Evolutionary conservation across 495 filamentous ascomycete species (phyloP).

Genomic region (Trichoderma erinaceum): DNA sequence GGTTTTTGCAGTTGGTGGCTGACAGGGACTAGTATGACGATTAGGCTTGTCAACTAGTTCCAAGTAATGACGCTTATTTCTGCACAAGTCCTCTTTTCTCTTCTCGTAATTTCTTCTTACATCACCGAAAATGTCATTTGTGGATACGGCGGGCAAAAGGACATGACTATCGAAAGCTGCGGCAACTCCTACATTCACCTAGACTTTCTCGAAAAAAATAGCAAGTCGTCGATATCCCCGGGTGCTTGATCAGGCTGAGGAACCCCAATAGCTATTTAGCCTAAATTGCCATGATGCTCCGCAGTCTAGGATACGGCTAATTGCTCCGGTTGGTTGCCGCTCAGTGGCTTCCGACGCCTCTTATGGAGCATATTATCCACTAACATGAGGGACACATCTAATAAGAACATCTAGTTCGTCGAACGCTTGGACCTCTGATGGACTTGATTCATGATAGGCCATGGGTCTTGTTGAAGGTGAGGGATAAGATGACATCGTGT

Average conservation of each 20-base stretch:
- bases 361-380: conserved; percentile 3
- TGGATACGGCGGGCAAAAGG: conserved; percentile 17
- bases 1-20: neutral
- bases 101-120: conserved; percentile 18
- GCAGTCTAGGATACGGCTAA: conserved; percentile 10
- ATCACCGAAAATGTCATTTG: conserved; percentile 15
- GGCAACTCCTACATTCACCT: conserved; percentile 13
- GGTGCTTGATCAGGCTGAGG: conserved; percentile 2
- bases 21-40: neutral
- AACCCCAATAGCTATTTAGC: neutral
- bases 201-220: neutral
- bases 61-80: neutral
- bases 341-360: neutral
- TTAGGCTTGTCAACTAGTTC: neutral
- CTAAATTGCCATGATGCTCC: conserved; percentile 1
- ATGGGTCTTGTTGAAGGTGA: neutral
- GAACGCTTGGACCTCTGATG: neutral
- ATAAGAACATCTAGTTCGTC: neutral
- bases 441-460: neutral
- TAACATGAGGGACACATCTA: neutral
- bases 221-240: conserved; percentile 4
- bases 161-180: conserved; percentile 13
- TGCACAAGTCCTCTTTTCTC: conserved; percentile 3
- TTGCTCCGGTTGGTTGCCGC: conserved; percentile 12
- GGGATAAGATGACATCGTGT: neutral